Conservation (phyloP, 352 stramenopile genomes). For the Thalassiosira hispida region DNA sequence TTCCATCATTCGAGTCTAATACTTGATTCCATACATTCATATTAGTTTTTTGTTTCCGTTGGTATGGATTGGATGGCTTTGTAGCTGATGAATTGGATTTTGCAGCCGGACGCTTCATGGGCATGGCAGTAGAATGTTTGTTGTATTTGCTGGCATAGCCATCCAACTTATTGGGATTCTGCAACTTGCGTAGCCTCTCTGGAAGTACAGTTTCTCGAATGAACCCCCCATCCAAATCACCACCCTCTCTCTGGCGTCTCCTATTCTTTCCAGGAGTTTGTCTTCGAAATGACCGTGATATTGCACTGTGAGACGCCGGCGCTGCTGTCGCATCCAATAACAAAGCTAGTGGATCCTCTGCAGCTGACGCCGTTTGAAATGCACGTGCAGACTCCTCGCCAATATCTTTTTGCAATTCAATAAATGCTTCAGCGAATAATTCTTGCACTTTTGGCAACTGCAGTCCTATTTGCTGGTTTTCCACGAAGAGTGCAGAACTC, state of each 20-base stretch:
- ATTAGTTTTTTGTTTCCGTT: conserved; percentile 51
- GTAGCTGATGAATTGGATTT: conserved; percentile 12
- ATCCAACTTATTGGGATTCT: conserved; percentile 19
- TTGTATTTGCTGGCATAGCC: conserved; percentile 5
- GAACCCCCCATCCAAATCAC: conserved; percentile 60
- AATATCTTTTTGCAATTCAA: conserved; percentile 68
- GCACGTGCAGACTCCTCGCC: conserved; percentile 48
- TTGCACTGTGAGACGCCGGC: neutral
- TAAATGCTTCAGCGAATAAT: conserved; percentile 74
- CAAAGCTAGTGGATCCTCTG: conserved; percentile 55
- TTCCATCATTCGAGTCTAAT: conserved; percentile 49
- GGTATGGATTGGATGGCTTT: conserved; percentile 43
- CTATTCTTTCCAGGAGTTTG: conserved; percentile 5
- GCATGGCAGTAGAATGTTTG: neutral
- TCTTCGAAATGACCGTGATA: conserved; percentile 14
- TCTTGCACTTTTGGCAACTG: conserved; percentile 67
- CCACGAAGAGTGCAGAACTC: conserved; percentile 48
- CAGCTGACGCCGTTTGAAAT: conserved; percentile 46
- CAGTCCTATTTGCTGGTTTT: conserved; percentile 49
- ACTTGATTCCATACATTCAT: conserved; percentile 73
- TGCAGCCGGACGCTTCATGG: neutral
- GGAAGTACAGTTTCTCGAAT: conserved; percentile 56
- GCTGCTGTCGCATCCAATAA: conserved; percentile 28
- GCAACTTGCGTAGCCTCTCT: conserved; percentile 30
- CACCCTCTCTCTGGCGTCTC: conserved; percentile 16